A percentile compares a stretch with the other conserved stretches of the same genome.
phyloP scores from a whole-genome alignment of 345 rosid genomes.

The Arabidopsis thaliana region TAIR10.1 NC_003076.8:9409001-9409500 shows the following conservation, averaged over 20 bases:
- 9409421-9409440: slow-evolving; percentile 3
- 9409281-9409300: slow-evolving; percentile 17
- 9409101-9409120: slow-evolving; percentile 10
- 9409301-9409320: slow-evolving; percentile 81
- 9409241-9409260: neutral
- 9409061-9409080: slow-evolving; percentile 33
- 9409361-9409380: slow-evolving; percentile 63
- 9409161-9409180: slow-evolving; percentile 28
- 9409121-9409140: slow-evolving; percentile 36
- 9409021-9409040: slow-evolving; percentile 21
- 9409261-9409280: neutral
- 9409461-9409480: slow-evolving; percentile 48
- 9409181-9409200: slow-evolving; percentile 14
- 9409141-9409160: slow-evolving; percentile 25
- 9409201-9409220: slow-evolving; percentile 26
- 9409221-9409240: slow-evolving; percentile 26
- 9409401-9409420: slow-evolving; percentile 73
- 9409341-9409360: slow-evolving; percentile 65
- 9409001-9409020: neutral
- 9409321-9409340: slow-evolving; percentile 68
- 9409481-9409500: slow-evolving; percentile 34
- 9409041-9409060: slow-evolving; percentile 18
- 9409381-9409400: slow-evolving; percentile 72
- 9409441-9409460: neutral
- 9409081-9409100: neutral